These are phyloP conservation scores for Mycena galericulata DNA, from an alignment of 768 basidiomycete species.

Conservation along the genomic window DNA sequence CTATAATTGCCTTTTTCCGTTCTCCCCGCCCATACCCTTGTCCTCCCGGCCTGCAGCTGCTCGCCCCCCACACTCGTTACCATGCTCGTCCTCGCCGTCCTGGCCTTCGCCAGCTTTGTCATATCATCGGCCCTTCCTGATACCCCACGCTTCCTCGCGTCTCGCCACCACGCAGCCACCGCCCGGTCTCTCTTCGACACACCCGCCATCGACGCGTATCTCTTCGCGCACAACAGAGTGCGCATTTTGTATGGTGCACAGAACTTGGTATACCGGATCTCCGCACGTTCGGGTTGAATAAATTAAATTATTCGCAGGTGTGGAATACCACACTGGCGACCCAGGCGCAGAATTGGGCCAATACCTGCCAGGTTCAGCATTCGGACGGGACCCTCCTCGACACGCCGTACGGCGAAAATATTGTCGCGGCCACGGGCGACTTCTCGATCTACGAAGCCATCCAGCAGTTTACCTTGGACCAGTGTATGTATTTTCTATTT, in stretches of 20 bases:
- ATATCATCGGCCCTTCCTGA: conserved; percentile 34
- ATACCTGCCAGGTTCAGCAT: conserved; percentile 60
- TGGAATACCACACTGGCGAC: conserved; percentile 63
- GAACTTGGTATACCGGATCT: conserved; percentile 42
- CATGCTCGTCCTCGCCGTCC: conserved; percentile 47
- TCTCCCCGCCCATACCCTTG: neutral
- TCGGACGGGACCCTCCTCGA: conserved; percentile 57
- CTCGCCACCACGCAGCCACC: conserved; percentile 22
- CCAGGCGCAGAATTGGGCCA: conserved; percentile 64
- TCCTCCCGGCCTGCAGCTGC: conserved; percentile 28
- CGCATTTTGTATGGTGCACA: conserved; percentile 57
- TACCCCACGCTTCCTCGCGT: conserved; percentile 32
- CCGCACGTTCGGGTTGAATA: neutral
- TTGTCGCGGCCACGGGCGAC: conserved; percentile 64
- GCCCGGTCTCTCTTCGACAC: neutral
- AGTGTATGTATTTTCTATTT: conserved; percentile 59
- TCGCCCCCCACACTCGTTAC: conserved; percentile 53
- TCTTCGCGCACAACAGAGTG: conserved; percentile 61
- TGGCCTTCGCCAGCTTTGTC: conserved; percentile 39
- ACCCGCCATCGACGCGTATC: conserved; percentile 26
- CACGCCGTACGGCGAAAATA: conserved; percentile 64
- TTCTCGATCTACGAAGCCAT: conserved; percentile 59
- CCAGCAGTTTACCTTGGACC: conserved; percentile 60
- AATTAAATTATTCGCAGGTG: conserved; percentile 8
- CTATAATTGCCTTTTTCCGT: neutral